Evolutionary conservation across 2,329 filamentous ascomycete species (phyloP), one percentile per base, ranked within the genome.

Genomic region (Exophiala spinifera): DNA sequence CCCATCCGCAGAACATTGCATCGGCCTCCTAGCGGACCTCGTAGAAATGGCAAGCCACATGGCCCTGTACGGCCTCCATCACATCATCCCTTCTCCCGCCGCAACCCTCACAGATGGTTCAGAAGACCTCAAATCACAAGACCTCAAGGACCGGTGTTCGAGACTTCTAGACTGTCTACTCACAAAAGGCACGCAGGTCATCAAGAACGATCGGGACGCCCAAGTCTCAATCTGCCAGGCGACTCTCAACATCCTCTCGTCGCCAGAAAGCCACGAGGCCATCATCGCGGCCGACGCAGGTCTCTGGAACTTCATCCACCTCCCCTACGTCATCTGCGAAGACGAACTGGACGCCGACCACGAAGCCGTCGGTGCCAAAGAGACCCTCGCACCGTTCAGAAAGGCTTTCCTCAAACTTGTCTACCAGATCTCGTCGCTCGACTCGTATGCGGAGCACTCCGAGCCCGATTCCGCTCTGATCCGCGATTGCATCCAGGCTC

Each of bases 11-110:
- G 15, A 53, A 13, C 31, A 25, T 33, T 40, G 44, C 36, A 13
- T 48, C 33, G 56, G 17, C 4, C 56, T 46, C 13, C 40, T 63
- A 11, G 60, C 60, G 1, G 61, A 63, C 25, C 48, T 63, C 21
- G 25, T 62, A 11, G 61, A 63, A 52, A 62, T 63, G 58, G 51
- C 58, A 28, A 59, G 53, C 34, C 56, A 56, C 3, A 50, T 58
- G 3, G 51, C 58, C 3, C 36, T 60, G 19, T 59, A 52, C 19
- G 60, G 50, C 17, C 48, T 53, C 11, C 40, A 51, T 17, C 36
- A 56, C 15, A 28, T 57, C 23, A 36, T 57, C 8, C 39, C 50
- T n/a, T 15, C 44, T 15, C 15, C 46, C 23, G 21, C 46, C 23
- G 21, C 37, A 31, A 23, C 39, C 36, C 34, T 31, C 17, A 39